phyloP scores from a whole-genome alignment of 148 eudicot genomes.

The Chenopodium album region DNA sequence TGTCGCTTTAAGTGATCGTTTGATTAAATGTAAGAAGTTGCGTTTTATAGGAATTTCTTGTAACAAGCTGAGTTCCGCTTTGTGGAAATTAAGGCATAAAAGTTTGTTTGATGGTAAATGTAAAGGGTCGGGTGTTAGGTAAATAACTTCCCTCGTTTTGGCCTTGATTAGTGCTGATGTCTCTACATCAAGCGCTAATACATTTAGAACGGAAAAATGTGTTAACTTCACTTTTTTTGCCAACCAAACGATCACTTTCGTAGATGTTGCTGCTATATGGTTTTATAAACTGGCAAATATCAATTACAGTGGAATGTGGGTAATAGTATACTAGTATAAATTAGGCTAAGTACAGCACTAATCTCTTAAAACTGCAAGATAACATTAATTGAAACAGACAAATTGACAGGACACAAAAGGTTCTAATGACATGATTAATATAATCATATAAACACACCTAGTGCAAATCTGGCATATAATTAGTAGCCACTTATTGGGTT shows the following conservation, averaged over 20 bases:
- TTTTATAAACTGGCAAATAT: neutral
- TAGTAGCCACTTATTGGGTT: slow-evolving; percentile 3
- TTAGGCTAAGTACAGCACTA: neutral
- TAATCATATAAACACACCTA: neutral
- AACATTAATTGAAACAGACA: neutral
- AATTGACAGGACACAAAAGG: neutral
- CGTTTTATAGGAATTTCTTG: neutral
- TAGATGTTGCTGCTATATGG: neutral
- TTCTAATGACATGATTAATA: neutral
- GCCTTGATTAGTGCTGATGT: too few relatives aligned
- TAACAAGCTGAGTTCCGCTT: too few relatives aligned
- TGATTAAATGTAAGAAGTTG: too few relatives aligned
- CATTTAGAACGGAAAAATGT: too few relatives aligned
- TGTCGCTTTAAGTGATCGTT: too few relatives aligned
- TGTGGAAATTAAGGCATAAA: too few relatives aligned
- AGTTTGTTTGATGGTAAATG: too few relatives aligned
- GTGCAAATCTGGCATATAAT: neutral
- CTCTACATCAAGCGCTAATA: too few relatives aligned
- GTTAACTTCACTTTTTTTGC: too few relatives aligned
- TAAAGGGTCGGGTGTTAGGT: too few relatives aligned
- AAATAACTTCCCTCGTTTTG: too few relatives aligned
- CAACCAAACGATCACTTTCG: neutral
- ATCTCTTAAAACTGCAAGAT: neutral
- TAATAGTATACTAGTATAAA: neutral
- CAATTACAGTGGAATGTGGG: neutral